Percentiles rank a stretch among this genome's conserved stretches.
These are phyloP conservation scores for Microdochium nivale DNA, from an alignment of 2,329 filamentous ascomycete species.

Conservation along the genomic window DNA sequence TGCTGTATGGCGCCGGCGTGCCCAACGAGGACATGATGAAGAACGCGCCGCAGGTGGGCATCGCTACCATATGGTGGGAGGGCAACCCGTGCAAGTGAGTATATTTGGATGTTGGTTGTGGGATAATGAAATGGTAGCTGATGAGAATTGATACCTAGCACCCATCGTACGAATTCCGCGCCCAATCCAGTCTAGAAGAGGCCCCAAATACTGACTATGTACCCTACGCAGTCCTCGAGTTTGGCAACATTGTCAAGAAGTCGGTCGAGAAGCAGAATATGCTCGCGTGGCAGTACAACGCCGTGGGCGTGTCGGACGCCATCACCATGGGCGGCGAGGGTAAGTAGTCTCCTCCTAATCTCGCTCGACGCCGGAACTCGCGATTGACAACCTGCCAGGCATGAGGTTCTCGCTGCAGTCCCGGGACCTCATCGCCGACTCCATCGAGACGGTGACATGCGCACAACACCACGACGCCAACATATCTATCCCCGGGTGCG, in stretches of 20 bases:
- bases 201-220: slow-evolving; percentile 1
- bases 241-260: slow-evolving; percentile 81
- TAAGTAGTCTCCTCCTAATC: slow-evolving; percentile 22
- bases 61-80: slow-evolving; percentile 95
- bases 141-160: slow-evolving; percentile 10
- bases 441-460: slow-evolving; percentile 86
- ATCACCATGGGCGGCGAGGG: slow-evolving; percentile 95
- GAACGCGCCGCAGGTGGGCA: slow-evolving; percentile 80
- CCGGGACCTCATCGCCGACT: slow-evolving; percentile 88
- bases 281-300: slow-evolving; percentile 93
- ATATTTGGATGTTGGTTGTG: background rate
- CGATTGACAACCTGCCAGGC: too few species aligned
- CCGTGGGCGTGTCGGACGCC: slow-evolving; percentile 78
- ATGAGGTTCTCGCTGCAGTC: slow-evolving; percentile 92
- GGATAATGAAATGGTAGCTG: background rate
- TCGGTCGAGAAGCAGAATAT: slow-evolving; percentile 74
- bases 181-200: slow-evolving; percentile 4
- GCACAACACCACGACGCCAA: slow-evolving; percentile 91
- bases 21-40: slow-evolving; percentile 80
- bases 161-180: slow-evolving; percentile 15
- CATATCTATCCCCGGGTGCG: slow-evolving; percentile 86
- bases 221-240: slow-evolving; percentile 61
- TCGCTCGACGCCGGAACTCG: too few species aligned
- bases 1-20: slow-evolving; percentile 91
- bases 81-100: slow-evolving; percentile 91